These are phyloP conservation scores for Candida chauliodis DNA, from an alignment of 805 yeast genomes.

Conservation along the genomic window DNA sequence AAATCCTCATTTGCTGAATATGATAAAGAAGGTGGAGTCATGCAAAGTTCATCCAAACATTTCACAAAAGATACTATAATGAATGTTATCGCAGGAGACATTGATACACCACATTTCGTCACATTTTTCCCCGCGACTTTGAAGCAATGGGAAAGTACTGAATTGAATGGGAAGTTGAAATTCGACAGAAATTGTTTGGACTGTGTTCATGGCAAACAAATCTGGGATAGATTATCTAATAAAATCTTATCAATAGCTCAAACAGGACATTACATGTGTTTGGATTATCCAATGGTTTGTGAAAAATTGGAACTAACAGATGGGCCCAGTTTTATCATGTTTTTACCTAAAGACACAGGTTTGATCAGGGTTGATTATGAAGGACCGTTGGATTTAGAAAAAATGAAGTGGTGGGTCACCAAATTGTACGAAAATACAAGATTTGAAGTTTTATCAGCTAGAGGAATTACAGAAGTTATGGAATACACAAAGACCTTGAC, in stretches of 20 bases:
- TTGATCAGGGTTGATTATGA: constrained; percentile 48
- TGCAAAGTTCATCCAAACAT: constrained; percentile 39
- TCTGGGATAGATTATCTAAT: constrained; percentile 59
- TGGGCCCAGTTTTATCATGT: constrained; percentile 45
- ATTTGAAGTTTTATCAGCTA: constrained; percentile 29
- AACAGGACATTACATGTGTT: constrained; percentile 62
- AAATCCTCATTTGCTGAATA: constrained; percentile 50
- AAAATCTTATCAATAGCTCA: constrained; percentile 36
- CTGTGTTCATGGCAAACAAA: constrained; percentile 48
- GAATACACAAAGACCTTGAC: constrained; percentile 27
- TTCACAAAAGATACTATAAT: constrained; percentile 43
- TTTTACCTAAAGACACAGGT: constrained; percentile 50
- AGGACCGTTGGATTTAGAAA: constrained; percentile 27
- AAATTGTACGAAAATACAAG: constrained; percentile 46
- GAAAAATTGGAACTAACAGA: constrained; percentile 43
- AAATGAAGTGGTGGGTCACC: constrained; percentile 42
- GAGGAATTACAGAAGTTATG: constrained; percentile 26
- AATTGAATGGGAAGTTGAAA: constrained; percentile 24
- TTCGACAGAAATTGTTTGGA: constrained; percentile 42
- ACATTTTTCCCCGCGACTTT: constrained; percentile 64
- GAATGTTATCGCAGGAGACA: constrained; percentile 49
- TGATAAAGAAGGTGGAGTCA: constrained; percentile 30
- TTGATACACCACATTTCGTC: constrained; percentile 49
- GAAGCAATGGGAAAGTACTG: constrained; percentile 33
- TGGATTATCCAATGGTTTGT: constrained; percentile 49